Percentiles rank a stretch among this genome's conserved stretches.
These are phyloP conservation scores for Nyctanthes arbortristis DNA, from an alignment of 257 asterid genomes.

Conservation along the genomic window DNA sequence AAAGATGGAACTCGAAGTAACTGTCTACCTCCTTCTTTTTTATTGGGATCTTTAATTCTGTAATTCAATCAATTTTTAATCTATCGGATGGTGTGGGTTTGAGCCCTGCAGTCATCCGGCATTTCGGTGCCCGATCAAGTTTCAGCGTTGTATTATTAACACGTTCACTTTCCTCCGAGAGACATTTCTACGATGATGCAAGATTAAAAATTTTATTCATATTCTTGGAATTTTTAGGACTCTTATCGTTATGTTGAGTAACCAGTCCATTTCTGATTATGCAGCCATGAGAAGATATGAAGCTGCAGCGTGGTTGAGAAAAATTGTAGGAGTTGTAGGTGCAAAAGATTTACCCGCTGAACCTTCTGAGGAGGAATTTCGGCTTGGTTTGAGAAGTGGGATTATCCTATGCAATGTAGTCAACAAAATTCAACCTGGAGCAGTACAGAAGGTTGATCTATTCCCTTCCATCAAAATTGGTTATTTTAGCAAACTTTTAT, in stretches of 20 bases:
- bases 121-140: conserved; percentile 1
- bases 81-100: conserved; percentile 5
- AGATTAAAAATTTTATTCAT: not conserved
- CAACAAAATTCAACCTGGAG: conserved; percentile 87
- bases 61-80: not conserved
- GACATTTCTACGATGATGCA: not conserved
- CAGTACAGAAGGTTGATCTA: conserved; percentile 73
- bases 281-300: conserved; percentile 85
- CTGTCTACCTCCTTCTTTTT: not conserved
- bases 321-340: conserved; percentile 82
- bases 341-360: conserved; percentile 93
- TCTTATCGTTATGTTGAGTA: conserved; percentile 13
- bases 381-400: conserved; percentile 91
- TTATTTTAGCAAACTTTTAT: not conserved
- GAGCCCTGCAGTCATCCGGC: not conserved
- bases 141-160: not conserved
- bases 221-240: not conserved
- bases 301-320: conserved; percentile 87
- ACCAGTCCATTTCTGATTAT: conserved; percentile 14
- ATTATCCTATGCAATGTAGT: conserved; percentile 86
- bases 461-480: not conserved
- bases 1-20: not conserved
- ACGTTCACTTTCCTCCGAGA: not conserved
- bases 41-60: not conserved
- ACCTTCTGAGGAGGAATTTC: conserved; percentile 96